phyloP scores from a whole-genome alignment of 208 protist species.

The Trypanosoma caninum region DNA sequence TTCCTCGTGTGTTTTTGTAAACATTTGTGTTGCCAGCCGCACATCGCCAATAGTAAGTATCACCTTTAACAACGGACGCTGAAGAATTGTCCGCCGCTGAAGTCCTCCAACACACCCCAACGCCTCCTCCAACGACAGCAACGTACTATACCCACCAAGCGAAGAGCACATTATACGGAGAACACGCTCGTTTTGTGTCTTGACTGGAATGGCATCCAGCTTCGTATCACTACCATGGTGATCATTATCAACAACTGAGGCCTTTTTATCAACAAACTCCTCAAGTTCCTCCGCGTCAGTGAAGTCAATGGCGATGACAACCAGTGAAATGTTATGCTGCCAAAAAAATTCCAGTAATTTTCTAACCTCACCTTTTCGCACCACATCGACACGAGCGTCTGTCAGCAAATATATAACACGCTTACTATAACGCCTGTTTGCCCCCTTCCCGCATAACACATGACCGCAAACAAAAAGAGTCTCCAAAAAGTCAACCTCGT shows the following conservation, averaged over 20 bases:
- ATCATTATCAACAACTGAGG: too few relatives aligned
- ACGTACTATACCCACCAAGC: conserved; percentile 33
- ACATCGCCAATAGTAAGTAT: conserved; percentile 68
- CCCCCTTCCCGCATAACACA: conserved; percentile 52
- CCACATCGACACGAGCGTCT: conserved; percentile 64
- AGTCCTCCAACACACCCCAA: conserved; percentile 28
- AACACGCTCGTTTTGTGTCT: conserved; percentile 68
- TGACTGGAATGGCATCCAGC: conserved; percentile 19
- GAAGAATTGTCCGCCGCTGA: conserved; percentile 32
- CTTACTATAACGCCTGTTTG: conserved; percentile 47
- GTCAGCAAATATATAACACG: conserved; percentile 87
- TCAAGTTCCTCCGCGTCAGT: not conserved
- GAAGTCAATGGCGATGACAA: conserved; percentile 81
- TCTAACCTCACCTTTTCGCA: conserved; percentile 56
- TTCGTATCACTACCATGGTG: conserved; percentile 20
- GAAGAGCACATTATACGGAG: conserved; percentile 38
- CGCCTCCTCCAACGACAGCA: conserved; percentile 43
- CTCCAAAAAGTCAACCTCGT: conserved; percentile 69
- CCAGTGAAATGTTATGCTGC: conserved; percentile 47
- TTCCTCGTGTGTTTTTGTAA: conserved; percentile 54
- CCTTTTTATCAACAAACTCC: too few relatives aligned
- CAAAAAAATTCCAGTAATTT: conserved; percentile 40
- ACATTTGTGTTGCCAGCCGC: conserved; percentile 67
- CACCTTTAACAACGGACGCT: conserved; percentile 38
- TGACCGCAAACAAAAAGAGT: conserved; percentile 74